phyloP scores from a whole-genome alignment of 2,329 filamentous ascomycete genomes.

The Dryadomyces quercus-mongolicae region DNA sequence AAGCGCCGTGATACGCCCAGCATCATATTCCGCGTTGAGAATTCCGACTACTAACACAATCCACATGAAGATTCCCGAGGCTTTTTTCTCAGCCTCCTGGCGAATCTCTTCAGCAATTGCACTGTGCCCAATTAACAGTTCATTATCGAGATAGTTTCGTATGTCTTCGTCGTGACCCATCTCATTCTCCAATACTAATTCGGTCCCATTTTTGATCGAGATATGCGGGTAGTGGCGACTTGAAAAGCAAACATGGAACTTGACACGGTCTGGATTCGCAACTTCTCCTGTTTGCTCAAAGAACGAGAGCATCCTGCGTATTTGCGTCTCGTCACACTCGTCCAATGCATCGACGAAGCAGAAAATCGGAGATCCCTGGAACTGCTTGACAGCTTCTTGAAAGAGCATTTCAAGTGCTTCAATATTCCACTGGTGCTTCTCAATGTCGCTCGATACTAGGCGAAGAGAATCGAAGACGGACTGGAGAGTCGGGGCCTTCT shows the following conservation, averaged over 20 bases:
- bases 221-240: slow-evolving; percentile 36
- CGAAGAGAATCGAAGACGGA: slow-evolving; percentile 15
- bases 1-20: slow-evolving; percentile 16
- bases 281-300: slow-evolving; percentile 25
- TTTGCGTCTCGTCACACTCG: slow-evolving; percentile 31
- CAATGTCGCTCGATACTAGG: background rate
- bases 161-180: slow-evolving; percentile 22
- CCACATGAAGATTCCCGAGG: slow-evolving; percentile 32
- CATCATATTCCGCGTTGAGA: slow-evolving; percentile 21
- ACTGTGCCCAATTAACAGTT: slow-evolving; percentile 5
- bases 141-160: background rate
- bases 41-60: slow-evolving; percentile 25
- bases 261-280: slow-evolving; percentile 5
- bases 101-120: slow-evolving; percentile 11
- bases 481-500: slow-evolving; percentile 18
- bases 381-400: slow-evolving; percentile 6
- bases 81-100: slow-evolving; percentile 20
- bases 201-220: slow-evolving; percentile 15
- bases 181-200: slow-evolving; percentile 20
- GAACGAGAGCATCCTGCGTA: slow-evolving; percentile 28
- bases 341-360: slow-evolving; percentile 33
- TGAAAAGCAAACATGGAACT: slow-evolving; percentile 28
- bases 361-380: slow-evolving; percentile 6
- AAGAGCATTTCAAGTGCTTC: slow-evolving; percentile 9
- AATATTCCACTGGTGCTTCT: slow-evolving; percentile 4